A percentile compares a stretch with the other conserved stretches of the same genome.
Conservation (phyloP, 2,329 filamentous ascomycete species). For the Hymenoscyphus infarciens region DNA sequence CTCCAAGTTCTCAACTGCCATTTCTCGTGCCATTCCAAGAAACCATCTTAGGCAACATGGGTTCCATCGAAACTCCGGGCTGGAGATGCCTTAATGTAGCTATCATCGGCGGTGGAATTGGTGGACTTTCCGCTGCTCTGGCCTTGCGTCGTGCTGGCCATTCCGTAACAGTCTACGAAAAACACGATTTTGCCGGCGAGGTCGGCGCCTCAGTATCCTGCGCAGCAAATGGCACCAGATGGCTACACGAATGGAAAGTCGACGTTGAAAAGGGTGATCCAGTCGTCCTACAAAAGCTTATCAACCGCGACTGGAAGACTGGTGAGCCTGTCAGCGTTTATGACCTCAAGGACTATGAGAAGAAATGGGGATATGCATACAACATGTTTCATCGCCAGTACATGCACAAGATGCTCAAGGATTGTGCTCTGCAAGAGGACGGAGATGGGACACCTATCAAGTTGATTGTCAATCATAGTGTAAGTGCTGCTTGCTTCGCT, state of each 20-base stretch:
- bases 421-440: conserved; percentile 52
- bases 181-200: conserved; percentile 62
- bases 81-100: not conserved
- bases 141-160: conserved; percentile 52
- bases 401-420: conserved; percentile 65
- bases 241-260: conserved; percentile 66
- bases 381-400: conserved; percentile 67
- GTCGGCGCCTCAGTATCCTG: conserved; percentile 65
- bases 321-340: conserved; percentile 64
- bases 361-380: conserved; percentile 61
- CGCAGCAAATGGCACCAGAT: conserved; percentile 66
- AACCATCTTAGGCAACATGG: no score
- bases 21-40: no score
- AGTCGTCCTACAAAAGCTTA: conserved; percentile 61
- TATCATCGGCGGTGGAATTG: conserved; percentile 24
- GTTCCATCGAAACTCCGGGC: no score
- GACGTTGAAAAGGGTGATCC: conserved; percentile 62
- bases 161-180: conserved; percentile 61
- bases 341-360: conserved; percentile 60
- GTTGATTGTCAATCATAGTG: conserved; percentile 48
- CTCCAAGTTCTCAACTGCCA: no score
- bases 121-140: conserved; percentile 48
- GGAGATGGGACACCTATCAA: conserved; percentile 52
- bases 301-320: conserved; percentile 68
- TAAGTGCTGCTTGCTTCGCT: no score